Evolutionary conservation across 1,284 basidiomycete species (phyloP).

Genomic region (Sphagnurus paluster): DNA sequence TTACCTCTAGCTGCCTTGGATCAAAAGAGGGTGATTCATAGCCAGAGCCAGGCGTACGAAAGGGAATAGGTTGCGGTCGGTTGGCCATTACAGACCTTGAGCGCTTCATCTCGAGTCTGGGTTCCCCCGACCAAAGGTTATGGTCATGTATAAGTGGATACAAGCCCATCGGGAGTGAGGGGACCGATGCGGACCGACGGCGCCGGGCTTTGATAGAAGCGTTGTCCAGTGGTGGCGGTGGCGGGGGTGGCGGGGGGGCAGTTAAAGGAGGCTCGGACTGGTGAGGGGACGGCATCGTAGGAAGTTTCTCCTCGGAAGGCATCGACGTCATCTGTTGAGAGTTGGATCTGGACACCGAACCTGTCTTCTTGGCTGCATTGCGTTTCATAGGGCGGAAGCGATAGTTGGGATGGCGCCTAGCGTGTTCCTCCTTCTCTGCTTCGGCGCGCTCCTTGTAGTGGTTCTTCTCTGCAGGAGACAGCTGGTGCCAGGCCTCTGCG

Average conservation of each 20-base stretch:
- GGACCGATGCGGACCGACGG: constrained; percentile 26
- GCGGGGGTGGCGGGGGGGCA: constrained; percentile 2
- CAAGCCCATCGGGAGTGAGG: constrained; percentile 15
- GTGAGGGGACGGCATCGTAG: constrained; percentile 9
- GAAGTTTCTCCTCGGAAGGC: not conserved
- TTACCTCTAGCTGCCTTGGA: constrained; percentile 13
- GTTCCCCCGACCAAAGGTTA: too few species aligned
- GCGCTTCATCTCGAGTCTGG: constrained; percentile 16
- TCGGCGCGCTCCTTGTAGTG: constrained; percentile 52
- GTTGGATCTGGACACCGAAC: constrained; percentile 3
- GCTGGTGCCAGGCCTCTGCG: constrained; percentile 56
- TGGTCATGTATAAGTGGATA: constrained; percentile 3
- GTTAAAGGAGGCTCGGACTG: constrained; percentile 4
- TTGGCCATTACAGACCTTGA: constrained; percentile 18
- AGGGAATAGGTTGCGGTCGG: constrained; percentile 6
- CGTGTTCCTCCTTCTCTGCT: constrained; percentile 54
- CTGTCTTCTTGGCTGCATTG: constrained; percentile 22
- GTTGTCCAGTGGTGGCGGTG: constrained; percentile 9
- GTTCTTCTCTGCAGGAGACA: constrained; percentile 45
- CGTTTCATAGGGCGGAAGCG: constrained; percentile 57
- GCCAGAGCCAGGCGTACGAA: constrained; percentile 1
- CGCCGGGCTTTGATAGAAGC: constrained; percentile 22
- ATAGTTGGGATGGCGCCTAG: constrained; percentile 55
- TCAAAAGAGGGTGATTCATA: constrained; percentile 13
- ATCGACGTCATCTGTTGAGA: constrained; percentile 7